Percentiles rank a stretch among this genome's conserved stretches.
Evolutionary conservation across 2,329 filamentous ascomycete genomes (phyloP).

Genomic region (Epichloe elymi): DNA sequence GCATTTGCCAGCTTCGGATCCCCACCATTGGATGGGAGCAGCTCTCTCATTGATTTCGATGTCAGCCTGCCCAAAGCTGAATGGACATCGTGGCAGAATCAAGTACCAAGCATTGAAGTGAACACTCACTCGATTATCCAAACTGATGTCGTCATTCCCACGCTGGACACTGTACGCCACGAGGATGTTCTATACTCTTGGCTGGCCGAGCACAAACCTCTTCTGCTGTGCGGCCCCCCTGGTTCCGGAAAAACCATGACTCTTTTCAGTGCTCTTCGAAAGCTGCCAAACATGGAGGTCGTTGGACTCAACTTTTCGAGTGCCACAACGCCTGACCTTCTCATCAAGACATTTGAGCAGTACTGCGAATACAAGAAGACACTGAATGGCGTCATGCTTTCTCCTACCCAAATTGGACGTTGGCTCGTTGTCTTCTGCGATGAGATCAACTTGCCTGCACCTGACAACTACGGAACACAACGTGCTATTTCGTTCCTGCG

Average conservation of each 20-base stretch:
- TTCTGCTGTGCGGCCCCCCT: constrained; percentile 90
- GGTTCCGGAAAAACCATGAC: constrained; percentile 99
- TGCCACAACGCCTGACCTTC: constrained; percentile 89
- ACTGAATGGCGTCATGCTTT: constrained; percentile 86
- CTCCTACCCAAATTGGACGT: constrained; percentile 87
- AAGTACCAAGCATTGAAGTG: constrained; percentile 89
- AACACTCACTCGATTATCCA: constrained; percentile 97
- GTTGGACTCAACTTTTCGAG: constrained; percentile 99
- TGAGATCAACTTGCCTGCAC: constrained; percentile 96
- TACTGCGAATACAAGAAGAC: constrained; percentile 99
- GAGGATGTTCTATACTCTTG: constrained; percentile 99
- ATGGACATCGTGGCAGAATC: constrained; percentile 87
- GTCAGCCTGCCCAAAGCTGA: constrained; percentile 75
- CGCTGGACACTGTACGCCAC: constrained; percentile 89
- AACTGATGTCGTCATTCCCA: constrained; percentile 97
- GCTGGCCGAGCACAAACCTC: constrained; percentile 95
- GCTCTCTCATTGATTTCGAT: constrained; percentile 91
- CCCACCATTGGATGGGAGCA: constrained; percentile 62
- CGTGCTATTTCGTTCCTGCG: constrained; percentile 93
- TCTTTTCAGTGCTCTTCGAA: constrained; percentile 90
- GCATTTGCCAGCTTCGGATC: constrained; percentile 76
- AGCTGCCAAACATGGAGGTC: constrained; percentile 96
- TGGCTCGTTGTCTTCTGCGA: constrained; percentile 99
- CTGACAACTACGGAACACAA: constrained; percentile 95
- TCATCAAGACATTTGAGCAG: constrained; percentile 98